Conservation (phyloP, 306 rosid genomes). For the Casuarina equisetifolia region DNA sequence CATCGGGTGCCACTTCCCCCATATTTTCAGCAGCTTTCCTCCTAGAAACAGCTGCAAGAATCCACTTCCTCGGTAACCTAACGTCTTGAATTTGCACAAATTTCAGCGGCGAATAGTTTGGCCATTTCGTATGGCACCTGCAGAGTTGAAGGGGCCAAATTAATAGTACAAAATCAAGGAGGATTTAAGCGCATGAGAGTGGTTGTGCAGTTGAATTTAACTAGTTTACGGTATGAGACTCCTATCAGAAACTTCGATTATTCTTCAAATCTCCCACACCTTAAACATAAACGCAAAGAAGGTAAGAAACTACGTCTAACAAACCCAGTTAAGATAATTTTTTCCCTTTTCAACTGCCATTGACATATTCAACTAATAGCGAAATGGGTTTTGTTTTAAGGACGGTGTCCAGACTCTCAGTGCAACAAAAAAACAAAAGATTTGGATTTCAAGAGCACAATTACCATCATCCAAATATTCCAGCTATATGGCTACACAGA, state of each 20-base stretch:
- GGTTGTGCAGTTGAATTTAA: neutral
- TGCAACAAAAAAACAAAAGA: neutral
- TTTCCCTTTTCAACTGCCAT: neutral
- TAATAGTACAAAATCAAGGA: conserved; percentile 28
- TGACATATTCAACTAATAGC: neutral
- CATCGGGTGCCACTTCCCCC: conserved; percentile 40
- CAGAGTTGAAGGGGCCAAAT: conserved; percentile 26
- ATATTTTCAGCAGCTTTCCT: conserved; percentile 52
- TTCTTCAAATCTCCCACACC: conserved; percentile 12
- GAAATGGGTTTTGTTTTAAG: neutral
- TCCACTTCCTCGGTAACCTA: conserved; percentile 46
- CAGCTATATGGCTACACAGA: neutral
- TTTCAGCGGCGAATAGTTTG: conserved; percentile 33
- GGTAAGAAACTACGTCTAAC: neutral
- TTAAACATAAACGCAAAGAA: neutral
- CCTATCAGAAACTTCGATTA: neutral
- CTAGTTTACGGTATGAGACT: conserved; percentile 4
- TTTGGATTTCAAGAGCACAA: neutral
- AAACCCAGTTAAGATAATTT: neutral
- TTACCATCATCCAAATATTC: neutral
- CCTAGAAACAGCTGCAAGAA: conserved; percentile 58
- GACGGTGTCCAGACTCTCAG: neutral
- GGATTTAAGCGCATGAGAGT: conserved; percentile 1
- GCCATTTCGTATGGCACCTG: conserved; percentile 60
- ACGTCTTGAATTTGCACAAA: conserved; percentile 51